These are phyloP conservation scores for Peronospora destructor DNA, from an alignment of 352 stramenopile species.

Conservation along the genomic window DNA sequence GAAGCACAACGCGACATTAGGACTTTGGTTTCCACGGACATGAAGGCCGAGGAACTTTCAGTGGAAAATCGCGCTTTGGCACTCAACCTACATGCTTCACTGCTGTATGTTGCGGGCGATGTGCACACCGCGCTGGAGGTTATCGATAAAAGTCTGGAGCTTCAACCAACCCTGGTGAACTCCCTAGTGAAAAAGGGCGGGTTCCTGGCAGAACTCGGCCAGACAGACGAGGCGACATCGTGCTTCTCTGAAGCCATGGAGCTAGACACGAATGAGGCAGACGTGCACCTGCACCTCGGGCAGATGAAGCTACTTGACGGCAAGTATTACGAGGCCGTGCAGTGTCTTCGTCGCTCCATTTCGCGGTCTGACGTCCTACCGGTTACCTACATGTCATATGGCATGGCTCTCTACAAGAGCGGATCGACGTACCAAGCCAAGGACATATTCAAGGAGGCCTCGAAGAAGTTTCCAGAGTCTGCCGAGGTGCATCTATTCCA, in stretches of 20 bases:
- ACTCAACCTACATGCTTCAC: conserved; percentile 73
- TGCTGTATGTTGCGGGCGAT: conserved; percentile 73
- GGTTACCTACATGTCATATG: conserved; percentile 75
- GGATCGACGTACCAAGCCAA: conserved; percentile 75
- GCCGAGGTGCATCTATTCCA: conserved; percentile 78
- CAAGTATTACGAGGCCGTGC: conserved; percentile 64
- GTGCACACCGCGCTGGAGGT: conserved; percentile 61
- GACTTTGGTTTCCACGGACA: conserved; percentile 31
- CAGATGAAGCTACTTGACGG: conserved; percentile 78
- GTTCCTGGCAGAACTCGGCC: conserved; percentile 69
- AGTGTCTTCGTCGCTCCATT: conserved; percentile 66
- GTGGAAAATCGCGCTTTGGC: conserved; percentile 42
- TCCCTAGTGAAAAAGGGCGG: conserved; percentile 76
- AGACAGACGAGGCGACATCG: conserved; percentile 47
- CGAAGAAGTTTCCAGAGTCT: conserved; percentile 54
- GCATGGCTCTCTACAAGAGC: conserved; percentile 84
- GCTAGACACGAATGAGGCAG: conserved; percentile 65
- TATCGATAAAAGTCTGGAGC: conserved; percentile 51
- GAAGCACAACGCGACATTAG: conserved; percentile 45
- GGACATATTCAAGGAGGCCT: conserved; percentile 72
- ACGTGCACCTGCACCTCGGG: conserved; percentile 73
- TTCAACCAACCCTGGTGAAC: conserved; percentile 54
- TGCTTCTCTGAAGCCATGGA: conserved; percentile 63
- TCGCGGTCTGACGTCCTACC: conserved; percentile 67
- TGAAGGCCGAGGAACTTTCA: conserved; percentile 32